phyloP scores from a whole-genome alignment of 306 rosid genomes.

The Sphenostylis stenocarpa region DNA sequence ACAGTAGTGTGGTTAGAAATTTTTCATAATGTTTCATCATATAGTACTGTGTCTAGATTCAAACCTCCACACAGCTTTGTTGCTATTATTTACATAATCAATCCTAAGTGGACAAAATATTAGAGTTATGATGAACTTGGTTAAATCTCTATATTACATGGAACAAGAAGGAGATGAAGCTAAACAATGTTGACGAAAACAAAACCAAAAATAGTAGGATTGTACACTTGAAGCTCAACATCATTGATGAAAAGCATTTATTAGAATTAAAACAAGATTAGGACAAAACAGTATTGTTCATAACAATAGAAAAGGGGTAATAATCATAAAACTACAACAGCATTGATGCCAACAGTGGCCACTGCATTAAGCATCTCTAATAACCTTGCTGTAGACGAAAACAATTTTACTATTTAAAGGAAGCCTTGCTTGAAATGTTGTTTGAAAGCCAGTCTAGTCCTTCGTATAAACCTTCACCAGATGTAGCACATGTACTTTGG shows the following conservation, averaged over 20 bases:
- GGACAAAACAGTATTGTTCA: neutral
- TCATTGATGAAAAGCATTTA: neutral
- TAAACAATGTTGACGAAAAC: neutral
- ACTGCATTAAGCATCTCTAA: neutral
- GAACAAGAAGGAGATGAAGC: neutral
- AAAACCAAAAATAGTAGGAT: neutral
- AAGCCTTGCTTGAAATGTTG: conserved; percentile 66
- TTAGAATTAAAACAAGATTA: conserved; percentile 22
- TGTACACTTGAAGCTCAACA: neutral
- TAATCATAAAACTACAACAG: conserved; percentile 4
- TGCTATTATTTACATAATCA: neutral
- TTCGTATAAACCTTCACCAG: conserved; percentile 75
- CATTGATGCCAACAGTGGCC: conserved; percentile 16
- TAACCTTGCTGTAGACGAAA: neutral
- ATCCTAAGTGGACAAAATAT: neutral
- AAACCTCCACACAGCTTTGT: too few species aligned
- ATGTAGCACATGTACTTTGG: conserved; percentile 76
- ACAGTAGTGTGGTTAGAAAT: too few species aligned
- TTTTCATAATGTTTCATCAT: too few species aligned
- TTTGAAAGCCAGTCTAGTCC: conserved; percentile 78
- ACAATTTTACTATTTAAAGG: neutral
- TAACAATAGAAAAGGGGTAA: neutral
- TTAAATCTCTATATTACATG: neutral
- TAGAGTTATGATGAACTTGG: neutral
- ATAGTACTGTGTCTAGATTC: too few species aligned